Base-by-base conservation (phyloP, 768 basidiomycete genomes). In the Collybia nuda region DNA sequence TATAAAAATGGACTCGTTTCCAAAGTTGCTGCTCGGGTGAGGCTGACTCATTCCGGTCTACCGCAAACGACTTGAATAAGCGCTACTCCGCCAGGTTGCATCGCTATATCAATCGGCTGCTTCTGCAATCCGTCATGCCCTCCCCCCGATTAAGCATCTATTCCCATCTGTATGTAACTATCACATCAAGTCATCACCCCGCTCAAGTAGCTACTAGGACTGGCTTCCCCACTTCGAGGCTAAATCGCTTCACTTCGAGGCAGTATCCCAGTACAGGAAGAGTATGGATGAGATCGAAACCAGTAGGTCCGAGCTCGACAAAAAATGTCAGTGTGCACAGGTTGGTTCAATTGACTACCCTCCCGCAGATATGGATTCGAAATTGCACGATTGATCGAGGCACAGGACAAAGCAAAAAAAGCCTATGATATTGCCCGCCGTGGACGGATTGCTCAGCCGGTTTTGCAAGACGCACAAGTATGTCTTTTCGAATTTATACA, bases 211-310 rank as follows among this genome's bases (percentile, higher is more conserved):
- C 45, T 21, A 23, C 21, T 32, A 94, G 94, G 76, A 81, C 29
- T 95, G 93, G 90, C 56, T 86, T 1, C 66, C 84, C 1, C 93
- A 96, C 65, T 71, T 97, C 1, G 85, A 90, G 58, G 81, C 88
- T 17, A 99, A 99, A 66, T 68, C 73, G 35, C 70, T 78, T 41
- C 96, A 99, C 68, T 99, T 99, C 61, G 76, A 78, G 40, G 93
- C 93, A 2, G 96, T 92, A 4, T 82, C 96, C 4, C 90, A 93
- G 60, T 93, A 87, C 61, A 78, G 96, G 40, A 88, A 93, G 67
- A 88, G 90, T 62, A 75, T 91, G 47, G 95, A 96, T 40, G 95
- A 98, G 59, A 78, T 90, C 18, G 93, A 86, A 64, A 78, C 79
- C 26, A 85, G 80, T 73, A 80, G 79, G 87, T 88, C 51, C 53